phyloP scores from a whole-genome alignment of 2,329 filamentous ascomycete genomes.

The Coniochaeta prunicola region DNA sequence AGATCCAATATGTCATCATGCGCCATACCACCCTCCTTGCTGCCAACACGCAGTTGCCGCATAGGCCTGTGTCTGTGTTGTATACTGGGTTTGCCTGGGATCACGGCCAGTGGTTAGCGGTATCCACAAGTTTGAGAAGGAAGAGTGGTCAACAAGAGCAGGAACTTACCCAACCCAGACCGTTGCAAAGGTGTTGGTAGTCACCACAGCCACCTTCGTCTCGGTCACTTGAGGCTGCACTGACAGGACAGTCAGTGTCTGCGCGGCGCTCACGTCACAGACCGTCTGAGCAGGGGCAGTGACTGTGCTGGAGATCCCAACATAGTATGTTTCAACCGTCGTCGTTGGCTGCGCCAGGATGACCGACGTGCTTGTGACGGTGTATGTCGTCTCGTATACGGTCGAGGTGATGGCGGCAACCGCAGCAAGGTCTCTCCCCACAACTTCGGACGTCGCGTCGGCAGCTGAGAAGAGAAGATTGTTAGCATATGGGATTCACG shows the following conservation, averaged over 20 bases:
- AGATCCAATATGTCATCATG: conserved; percentile 2
- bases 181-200: conserved; percentile 8
- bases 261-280: conserved; percentile 9
- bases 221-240: conserved; percentile 8
- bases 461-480: neutral
- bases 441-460: neutral
- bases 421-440: conserved; percentile 5
- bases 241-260: conserved; percentile 11
- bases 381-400: conserved; percentile 11
- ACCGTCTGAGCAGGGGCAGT: conserved; percentile 14
- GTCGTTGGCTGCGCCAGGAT: conserved; percentile 10
- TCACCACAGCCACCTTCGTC: conserved; percentile 11
- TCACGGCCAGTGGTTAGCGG: neutral
- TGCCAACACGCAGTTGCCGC: conserved; percentile 14
- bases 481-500: neutral
- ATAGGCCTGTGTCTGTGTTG: conserved; percentile 12
- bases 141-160: neutral
- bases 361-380: conserved; percentile 13
- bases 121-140: neutral
- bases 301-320: conserved; percentile 9
- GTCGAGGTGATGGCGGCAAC: conserved; percentile 13
- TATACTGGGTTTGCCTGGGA: conserved; percentile 13
- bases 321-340: conserved; percentile 12
- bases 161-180: conserved; percentile 14
- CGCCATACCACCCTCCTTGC: conserved; percentile 13